Evolutionary conservation across 495 filamentous ascomycete genomes (phyloP).

Genomic region (Astrothelium subdiscretum): DNA sequence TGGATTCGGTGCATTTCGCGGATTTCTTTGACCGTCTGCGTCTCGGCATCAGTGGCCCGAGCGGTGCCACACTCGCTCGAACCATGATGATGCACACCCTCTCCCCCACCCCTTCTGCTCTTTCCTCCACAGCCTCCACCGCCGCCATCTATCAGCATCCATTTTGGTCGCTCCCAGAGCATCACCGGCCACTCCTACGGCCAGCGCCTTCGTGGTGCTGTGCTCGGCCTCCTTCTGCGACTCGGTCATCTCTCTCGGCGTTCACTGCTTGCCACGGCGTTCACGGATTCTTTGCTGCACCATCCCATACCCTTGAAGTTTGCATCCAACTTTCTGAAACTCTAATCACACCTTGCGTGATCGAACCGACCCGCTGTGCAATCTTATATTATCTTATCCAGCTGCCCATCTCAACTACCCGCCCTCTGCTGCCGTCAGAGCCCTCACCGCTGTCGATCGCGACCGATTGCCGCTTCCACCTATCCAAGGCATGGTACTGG

Average conservation of each 20-base stretch:
- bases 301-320: slow-evolving; percentile 9
- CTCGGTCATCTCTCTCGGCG: neutral
- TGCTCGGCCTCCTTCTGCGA: neutral
- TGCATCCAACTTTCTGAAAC: slow-evolving; percentile 1
- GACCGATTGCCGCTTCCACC: slow-evolving; percentile 9
- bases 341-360: neutral
- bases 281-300: slow-evolving; percentile 14
- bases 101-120: neutral
- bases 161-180: neutral
- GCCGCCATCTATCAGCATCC: neutral
- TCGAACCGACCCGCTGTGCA: neutral
- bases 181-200: neutral
- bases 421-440: neutral
- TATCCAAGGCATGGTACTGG: slow-evolving; percentile 16
- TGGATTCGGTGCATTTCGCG: too few relatives aligned
- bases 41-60: neutral
- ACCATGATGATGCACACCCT: neutral
- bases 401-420: neutral
- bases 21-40: neutral
- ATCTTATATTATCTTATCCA: neutral
- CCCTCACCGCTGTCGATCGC: slow-evolving; percentile 3
- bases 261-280: slow-evolving; percentile 15
- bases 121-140: neutral
- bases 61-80: neutral
- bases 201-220: slow-evolving; percentile 1